Evolutionary conservation across 2,329 filamentous ascomycete genomes (phyloP).

Genomic region (Aspergillus pseudoviridinutans): DNA sequence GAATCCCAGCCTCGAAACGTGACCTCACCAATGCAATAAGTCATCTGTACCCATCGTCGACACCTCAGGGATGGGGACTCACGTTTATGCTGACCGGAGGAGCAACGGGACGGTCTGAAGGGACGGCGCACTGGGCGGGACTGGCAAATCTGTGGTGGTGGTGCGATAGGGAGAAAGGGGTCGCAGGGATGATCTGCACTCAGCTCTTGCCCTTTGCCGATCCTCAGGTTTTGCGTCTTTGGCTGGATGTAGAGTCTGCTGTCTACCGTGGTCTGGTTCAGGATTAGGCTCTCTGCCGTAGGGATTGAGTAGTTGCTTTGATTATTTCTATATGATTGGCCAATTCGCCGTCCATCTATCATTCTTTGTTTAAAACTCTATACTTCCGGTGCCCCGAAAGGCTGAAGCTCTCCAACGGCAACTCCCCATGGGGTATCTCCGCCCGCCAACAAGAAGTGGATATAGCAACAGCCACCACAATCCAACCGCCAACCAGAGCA

Average conservation of each 20-base stretch:
- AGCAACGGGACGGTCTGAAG: conserved; percentile 49
- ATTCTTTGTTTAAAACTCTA: not conserved
- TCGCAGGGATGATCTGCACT: conserved; percentile 51
- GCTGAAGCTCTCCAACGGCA: no score
- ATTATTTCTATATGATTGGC: not conserved
- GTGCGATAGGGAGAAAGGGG: conserved; percentile 56
- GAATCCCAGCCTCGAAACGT: conserved; percentile 46
- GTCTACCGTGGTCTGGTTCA: not conserved
- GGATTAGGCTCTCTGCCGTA: not conserved
- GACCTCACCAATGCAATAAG: conserved; percentile 46
- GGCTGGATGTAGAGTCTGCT: conserved; percentile 18
- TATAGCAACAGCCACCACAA: not conserved
- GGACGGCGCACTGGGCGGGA: conserved; percentile 57
- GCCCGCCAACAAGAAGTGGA: not conserved
- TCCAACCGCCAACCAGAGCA: not conserved
- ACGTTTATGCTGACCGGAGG: conserved; percentile 54
- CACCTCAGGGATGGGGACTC: conserved; percentile 63
- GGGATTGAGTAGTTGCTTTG: no score
- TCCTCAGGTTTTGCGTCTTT: conserved; percentile 39
- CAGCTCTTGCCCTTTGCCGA: conserved; percentile 52
- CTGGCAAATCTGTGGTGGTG: conserved; percentile 61
- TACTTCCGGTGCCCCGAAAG: not conserved
- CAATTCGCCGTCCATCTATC: not conserved
- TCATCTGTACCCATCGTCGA: conserved; percentile 48
- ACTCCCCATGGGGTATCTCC: not conserved